A percentile compares a stretch with the other conserved stretches of the same genome.
Evolutionary conservation across 2,329 filamentous ascomycete species (phyloP).

Genomic region (Hymenoscyphus linearis): DNA sequence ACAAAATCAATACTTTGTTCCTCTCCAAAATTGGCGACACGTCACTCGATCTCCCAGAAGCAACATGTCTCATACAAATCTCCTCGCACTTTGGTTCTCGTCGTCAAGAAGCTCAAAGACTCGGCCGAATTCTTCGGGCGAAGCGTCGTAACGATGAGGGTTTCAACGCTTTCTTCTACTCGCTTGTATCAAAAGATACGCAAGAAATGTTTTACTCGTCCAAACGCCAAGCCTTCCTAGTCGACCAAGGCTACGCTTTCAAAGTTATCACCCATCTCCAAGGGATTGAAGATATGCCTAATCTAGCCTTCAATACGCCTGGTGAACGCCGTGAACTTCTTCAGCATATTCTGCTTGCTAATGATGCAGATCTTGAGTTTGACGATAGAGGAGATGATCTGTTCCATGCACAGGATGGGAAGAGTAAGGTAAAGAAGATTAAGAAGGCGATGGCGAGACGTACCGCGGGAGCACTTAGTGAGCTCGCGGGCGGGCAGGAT

Average conservation of each 20-base stretch:
- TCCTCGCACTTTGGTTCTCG: conserved; percentile 96
- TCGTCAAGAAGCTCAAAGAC: conserved; percentile 88
- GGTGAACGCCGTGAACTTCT: conserved; percentile 80
- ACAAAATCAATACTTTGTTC: conserved; percentile 86
- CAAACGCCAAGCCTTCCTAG: conserved; percentile 92
- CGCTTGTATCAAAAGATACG: conserved; percentile 92
- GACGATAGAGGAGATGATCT: conserved; percentile 53
- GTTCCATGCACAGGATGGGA: conserved; percentile 44
- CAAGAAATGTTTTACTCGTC: conserved; percentile 98
- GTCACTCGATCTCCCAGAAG: conserved; percentile 93
- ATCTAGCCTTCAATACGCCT: conserved; percentile 73
- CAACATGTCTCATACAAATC: conserved; percentile 94
- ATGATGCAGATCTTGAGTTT: conserved; percentile 49
- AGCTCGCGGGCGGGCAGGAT: conserved; percentile 84
- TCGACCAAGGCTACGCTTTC: conserved; percentile 98
- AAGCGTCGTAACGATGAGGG: conserved; percentile 96
- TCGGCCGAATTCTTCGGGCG: conserved; percentile 88
- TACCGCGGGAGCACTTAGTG: conserved; percentile 78
- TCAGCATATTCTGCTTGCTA: conserved; percentile 83
- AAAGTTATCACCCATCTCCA: conserved; percentile 96
- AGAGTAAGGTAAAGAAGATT: conserved; percentile 42
- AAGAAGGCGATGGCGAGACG: conserved; percentile 61
- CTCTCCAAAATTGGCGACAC: conserved; percentile 97
- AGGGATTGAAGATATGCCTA: conserved; percentile 79
- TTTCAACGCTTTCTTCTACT: conserved; percentile 99